Evolutionary conservation across 2,329 filamentous ascomycete genomes (phyloP).

Genomic region (Whalleya microplaca): DNA sequence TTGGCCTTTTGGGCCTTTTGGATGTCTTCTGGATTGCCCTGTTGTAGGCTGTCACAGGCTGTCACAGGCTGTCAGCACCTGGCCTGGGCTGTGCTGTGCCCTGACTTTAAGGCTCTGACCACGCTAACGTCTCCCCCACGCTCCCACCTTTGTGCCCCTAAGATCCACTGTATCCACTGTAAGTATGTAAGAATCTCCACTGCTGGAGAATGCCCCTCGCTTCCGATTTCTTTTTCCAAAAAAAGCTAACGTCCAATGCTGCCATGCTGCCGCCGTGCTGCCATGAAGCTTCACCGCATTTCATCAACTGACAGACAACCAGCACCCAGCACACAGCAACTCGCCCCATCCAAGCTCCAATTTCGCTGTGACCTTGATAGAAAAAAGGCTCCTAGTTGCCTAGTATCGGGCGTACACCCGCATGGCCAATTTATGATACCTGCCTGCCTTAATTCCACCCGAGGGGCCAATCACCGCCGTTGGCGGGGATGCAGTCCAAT

Average conservation of each 20-base stretch:
- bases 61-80: too few species aligned
- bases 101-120: not conserved
- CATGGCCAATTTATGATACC: slow-evolving; percentile 13
- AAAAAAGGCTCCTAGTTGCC: too few species aligned
- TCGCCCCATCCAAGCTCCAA: slow-evolving; percentile 13
- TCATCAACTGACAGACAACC: slow-evolving; percentile 9
- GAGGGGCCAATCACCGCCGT: slow-evolving; percentile 11
- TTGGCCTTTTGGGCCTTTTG: too few species aligned
- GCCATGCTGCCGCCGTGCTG: too few species aligned
- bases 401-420: slow-evolving; percentile 9
- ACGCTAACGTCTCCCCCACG: not conserved
- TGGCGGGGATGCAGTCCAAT: slow-evolving; percentile 6
- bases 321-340: slow-evolving; percentile 11
- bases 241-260: not conserved
- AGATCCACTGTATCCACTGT: not conserved
- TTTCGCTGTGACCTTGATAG: slow-evolving; percentile 7
- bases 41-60: too few species aligned
- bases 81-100: not conserved
- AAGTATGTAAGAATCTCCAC: not conserved
- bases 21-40: too few species aligned
- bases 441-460: slow-evolving; percentile 16
- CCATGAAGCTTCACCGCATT: slow-evolving; percentile 25
- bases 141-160: not conserved
- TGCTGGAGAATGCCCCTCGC: slow-evolving; percentile 7
- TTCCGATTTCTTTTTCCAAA: slow-evolving; percentile 10